A percentile compares a stretch with the other conserved stretches of the same genome.
These are phyloP conservation scores for Trifolium repens DNA, from an alignment of 306 rosid genomes.

Conservation along the genomic window DNA sequence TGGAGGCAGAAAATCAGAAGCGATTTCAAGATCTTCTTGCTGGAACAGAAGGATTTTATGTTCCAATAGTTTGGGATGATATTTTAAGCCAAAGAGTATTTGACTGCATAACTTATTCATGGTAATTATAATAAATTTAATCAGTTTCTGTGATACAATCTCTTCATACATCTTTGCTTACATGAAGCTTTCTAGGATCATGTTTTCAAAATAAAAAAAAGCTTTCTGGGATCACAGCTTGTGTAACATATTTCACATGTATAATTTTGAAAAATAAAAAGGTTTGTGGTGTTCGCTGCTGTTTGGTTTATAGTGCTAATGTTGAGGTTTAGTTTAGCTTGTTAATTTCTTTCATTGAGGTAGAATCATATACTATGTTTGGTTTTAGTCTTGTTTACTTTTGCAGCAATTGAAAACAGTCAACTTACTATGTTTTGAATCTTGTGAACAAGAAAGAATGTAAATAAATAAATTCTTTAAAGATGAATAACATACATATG, in stretches of 20 bases:
- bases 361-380: no score
- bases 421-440: no score
- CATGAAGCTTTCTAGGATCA: constrained; percentile 25
- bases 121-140: constrained; percentile 52
- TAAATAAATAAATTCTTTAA: no score
- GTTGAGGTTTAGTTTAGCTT: no score
- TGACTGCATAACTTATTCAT: constrained; percentile 79
- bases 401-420: no score
- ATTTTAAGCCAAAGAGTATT: constrained; percentile 78
- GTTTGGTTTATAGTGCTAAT: no score
- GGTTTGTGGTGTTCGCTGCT: constrained; percentile 4
- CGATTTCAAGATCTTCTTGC: constrained; percentile 69
- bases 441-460: no score
- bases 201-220: background rate
- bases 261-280: constrained; percentile 22
- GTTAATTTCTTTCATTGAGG: no score
- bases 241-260: background rate
- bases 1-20: constrained; percentile 90
- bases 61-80: constrained; percentile 80
- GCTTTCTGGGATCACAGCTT: constrained; percentile 23
- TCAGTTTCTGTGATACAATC: constrained; percentile 17
- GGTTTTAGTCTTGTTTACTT: no score
- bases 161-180: constrained; percentile 39
- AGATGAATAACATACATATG: no score
- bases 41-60: constrained; percentile 69